Conservation (phyloP, 306 rosid species). For the Rubus parviflorus region DNA sequence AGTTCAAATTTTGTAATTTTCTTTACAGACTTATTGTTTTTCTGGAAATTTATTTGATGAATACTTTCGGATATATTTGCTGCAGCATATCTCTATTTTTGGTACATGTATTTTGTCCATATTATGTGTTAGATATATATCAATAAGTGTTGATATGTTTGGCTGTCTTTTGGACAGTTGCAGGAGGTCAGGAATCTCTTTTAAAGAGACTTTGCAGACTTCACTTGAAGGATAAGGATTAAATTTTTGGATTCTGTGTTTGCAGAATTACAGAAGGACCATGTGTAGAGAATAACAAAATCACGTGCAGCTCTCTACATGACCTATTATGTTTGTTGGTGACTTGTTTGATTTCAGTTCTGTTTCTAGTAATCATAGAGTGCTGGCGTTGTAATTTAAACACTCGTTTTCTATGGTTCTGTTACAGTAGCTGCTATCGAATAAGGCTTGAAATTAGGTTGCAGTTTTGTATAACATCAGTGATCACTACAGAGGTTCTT, state of each 20-base stretch:
- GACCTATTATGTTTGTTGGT: not conserved
- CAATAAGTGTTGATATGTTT: too few relatives aligned
- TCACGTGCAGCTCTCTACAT: not conserved
- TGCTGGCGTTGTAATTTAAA: not conserved
- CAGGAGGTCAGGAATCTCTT: not conserved
- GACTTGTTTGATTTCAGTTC: too few relatives aligned
- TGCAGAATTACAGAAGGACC: not conserved
- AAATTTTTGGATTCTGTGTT: not conserved
- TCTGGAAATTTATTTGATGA: too few relatives aligned
- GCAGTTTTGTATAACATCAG: not conserved
- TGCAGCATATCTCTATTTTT: too few relatives aligned
- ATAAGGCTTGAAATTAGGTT: not conserved
- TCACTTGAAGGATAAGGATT: too few relatives aligned
- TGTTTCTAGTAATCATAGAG: not conserved
- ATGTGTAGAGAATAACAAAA: too few relatives aligned
- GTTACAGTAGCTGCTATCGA: not conserved
- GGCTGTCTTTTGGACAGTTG: not conserved
- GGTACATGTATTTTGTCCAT: too few relatives aligned
- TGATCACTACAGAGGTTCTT: not conserved
- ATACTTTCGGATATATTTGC: too few relatives aligned
- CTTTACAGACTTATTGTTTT: too few relatives aligned
- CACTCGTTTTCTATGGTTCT: not conserved
- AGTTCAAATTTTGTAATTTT: too few relatives aligned
- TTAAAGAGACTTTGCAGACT: not conserved
- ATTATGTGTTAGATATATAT: not conserved